Evolutionary conservation across 768 basidiomycete genomes (phyloP).

Genomic region (Sarcodon sp.): DNA sequence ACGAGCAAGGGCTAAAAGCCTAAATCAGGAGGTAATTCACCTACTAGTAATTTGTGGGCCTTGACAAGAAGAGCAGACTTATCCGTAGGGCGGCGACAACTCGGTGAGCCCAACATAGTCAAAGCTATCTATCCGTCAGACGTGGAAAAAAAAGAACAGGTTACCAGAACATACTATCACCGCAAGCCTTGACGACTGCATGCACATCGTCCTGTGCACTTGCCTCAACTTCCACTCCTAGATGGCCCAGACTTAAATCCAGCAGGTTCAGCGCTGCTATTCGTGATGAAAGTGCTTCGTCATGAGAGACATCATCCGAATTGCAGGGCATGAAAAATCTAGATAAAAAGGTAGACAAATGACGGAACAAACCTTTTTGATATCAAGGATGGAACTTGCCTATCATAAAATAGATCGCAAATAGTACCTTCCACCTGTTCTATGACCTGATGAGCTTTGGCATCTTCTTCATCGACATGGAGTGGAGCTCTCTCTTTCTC

Average conservation of each 20-base stretch:
- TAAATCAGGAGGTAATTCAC: conserved; percentile 26
- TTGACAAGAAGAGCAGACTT: conserved; percentile 74
- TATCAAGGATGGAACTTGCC: conserved; percentile 27
- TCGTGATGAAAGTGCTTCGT: conserved; percentile 79
- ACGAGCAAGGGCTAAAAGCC: no score
- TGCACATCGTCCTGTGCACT: conserved; percentile 35
- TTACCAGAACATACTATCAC: conserved; percentile 44
- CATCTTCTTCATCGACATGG: conserved; percentile 11
- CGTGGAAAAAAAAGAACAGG: conserved; percentile 8
- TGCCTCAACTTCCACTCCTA: conserved; percentile 68
- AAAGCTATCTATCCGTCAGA: conserved; percentile 24
- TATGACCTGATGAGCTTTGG: conserved; percentile 43
- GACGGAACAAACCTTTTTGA: not conserved
- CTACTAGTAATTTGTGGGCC: conserved; percentile 79
- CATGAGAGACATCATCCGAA: conserved; percentile 73
- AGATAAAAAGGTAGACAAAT: not conserved
- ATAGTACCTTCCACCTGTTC: conserved; percentile 66
- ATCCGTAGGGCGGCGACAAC: conserved; percentile 50
- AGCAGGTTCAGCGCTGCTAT: conserved; percentile 88
- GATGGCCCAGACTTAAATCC: conserved; percentile 77
- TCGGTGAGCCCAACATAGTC: conserved; percentile 30
- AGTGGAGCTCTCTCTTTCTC: conserved; percentile 8
- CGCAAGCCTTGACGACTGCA: conserved; percentile 57
- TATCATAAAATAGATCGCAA: conserved; percentile 72
- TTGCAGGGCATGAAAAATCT: conserved; percentile 72